Conservation (phyloP, 2,329 filamentous ascomycete genomes). For the Claviceps capensis region DNA sequence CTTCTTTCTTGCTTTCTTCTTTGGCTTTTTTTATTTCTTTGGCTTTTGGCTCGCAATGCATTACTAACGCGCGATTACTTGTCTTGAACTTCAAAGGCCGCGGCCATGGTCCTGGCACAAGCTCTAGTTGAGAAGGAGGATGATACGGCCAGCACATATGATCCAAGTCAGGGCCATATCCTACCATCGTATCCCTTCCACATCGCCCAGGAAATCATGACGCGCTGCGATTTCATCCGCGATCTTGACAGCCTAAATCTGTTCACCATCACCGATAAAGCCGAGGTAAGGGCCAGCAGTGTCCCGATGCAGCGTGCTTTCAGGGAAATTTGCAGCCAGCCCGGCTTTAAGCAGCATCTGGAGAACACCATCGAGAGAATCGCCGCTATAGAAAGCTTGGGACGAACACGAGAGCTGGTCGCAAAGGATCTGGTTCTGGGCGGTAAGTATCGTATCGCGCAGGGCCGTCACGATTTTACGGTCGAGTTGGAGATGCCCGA, state of each 20-base stretch:
- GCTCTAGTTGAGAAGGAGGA: slow-evolving; percentile 77
- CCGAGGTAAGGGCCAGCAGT: slow-evolving; percentile 80
- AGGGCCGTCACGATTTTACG: slow-evolving; percentile 24
- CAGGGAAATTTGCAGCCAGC: slow-evolving; percentile 60
- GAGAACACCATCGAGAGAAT: slow-evolving; percentile 77
- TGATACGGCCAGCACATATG: slow-evolving; percentile 50
- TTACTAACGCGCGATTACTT: neutral
- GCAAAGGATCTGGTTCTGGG: slow-evolving; percentile 86
- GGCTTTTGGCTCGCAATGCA: neutral
- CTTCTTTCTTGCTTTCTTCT: neutral
- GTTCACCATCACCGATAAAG: slow-evolving; percentile 81
- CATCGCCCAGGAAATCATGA: slow-evolving; percentile 84
- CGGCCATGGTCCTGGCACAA: slow-evolving; percentile 84
- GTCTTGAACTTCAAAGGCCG: slow-evolving; percentile 39
- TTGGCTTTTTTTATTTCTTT: neutral
- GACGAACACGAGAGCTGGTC: slow-evolving; percentile 84
- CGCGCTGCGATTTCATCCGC: slow-evolving; percentile 85
- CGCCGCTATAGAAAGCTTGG: slow-evolving; percentile 81
- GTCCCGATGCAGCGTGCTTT: slow-evolving; percentile 96
- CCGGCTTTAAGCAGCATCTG: slow-evolving; percentile 70
- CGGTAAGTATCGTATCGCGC: slow-evolving; percentile 59
- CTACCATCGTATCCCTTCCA: slow-evolving; percentile 73
- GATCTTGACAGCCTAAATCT: slow-evolving; percentile 87
- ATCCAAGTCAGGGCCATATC: slow-evolving; percentile 54
- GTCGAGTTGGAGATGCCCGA: slow-evolving; percentile 31